Evolutionary conservation across 1,284 basidiomycete genomes (phyloP).

Genomic region (Ceratobasidium sp.): DNA sequence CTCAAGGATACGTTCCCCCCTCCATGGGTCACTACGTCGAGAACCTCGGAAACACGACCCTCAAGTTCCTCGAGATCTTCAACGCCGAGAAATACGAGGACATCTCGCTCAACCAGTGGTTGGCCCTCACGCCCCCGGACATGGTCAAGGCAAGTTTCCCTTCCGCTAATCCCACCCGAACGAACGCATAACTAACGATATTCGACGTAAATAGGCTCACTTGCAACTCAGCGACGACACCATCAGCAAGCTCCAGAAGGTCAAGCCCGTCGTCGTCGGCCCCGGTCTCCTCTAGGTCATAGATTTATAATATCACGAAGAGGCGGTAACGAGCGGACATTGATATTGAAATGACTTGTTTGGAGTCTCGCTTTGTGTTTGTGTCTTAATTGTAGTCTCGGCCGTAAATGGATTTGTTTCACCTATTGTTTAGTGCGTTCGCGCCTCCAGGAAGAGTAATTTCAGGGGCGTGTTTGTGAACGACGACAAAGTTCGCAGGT

Average conservation of each 20-base stretch:
- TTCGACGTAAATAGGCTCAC: constrained; percentile 59
- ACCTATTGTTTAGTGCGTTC: too few species aligned
- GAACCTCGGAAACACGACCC: constrained; percentile 74
- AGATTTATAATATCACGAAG: too few species aligned
- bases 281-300: constrained; percentile 40
- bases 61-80: constrained; percentile 76
- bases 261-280: constrained; percentile 67
- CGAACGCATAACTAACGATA: background rate
- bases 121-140: constrained; percentile 72
- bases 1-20: constrained; percentile 70
- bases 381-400: too few species aligned
- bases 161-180: background rate
- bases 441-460: too few species aligned
- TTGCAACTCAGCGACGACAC: constrained; percentile 67
- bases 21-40: constrained; percentile 76
- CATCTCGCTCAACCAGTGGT: constrained; percentile 73
- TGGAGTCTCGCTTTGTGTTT: too few species aligned
- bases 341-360: too few species aligned
- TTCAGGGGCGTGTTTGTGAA: too few species aligned
- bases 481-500: too few species aligned
- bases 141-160: constrained; percentile 63
- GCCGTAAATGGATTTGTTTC: too few species aligned
- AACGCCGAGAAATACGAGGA: constrained; percentile 69
- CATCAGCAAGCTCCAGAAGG: constrained; percentile 67
- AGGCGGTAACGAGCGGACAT: too few species aligned